These are phyloP conservation scores for Didymosphaeria variabile DNA, from an alignment of 2,329 filamentous ascomycete species.

Conservation along the genomic window DNA sequence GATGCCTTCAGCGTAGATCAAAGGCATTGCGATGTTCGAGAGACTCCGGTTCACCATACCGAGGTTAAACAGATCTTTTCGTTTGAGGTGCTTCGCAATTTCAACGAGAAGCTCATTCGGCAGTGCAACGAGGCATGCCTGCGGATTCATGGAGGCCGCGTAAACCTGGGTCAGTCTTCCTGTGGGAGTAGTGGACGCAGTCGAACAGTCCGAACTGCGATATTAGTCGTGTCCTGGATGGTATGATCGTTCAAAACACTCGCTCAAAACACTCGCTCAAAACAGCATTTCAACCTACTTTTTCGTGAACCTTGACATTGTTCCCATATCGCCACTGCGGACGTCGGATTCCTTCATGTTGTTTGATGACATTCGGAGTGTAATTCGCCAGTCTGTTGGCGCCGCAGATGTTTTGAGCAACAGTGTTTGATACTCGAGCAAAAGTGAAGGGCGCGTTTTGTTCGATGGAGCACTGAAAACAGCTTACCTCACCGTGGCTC, in stretches of 20 bases:
- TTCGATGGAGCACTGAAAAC: background rate
- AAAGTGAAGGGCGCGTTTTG: background rate
- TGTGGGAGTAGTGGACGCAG: background rate
- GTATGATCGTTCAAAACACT: too few relatives aligned
- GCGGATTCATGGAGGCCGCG: background rate
- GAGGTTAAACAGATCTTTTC: background rate
- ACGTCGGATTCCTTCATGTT: background rate
- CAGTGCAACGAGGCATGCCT: background rate
- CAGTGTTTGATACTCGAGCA: background rate
- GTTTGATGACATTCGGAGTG: background rate
- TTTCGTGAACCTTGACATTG: background rate
- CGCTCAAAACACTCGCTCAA: background rate
- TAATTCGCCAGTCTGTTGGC: background rate
- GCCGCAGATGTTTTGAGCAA: background rate
- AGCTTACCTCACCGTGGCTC: background rate
- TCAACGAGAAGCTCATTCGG: background rate
- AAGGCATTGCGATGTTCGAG: background rate
- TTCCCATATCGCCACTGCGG: background rate
- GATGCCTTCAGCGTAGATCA: background rate
- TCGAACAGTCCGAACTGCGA: background rate
- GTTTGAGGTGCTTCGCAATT: background rate
- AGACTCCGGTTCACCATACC: background rate
- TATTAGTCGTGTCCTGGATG: background rate
- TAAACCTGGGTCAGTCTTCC: background rate
- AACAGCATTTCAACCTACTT: background rate